Conservation (phyloP, 352 stramenopile species). For the Globisporangium barbulae region DNA sequence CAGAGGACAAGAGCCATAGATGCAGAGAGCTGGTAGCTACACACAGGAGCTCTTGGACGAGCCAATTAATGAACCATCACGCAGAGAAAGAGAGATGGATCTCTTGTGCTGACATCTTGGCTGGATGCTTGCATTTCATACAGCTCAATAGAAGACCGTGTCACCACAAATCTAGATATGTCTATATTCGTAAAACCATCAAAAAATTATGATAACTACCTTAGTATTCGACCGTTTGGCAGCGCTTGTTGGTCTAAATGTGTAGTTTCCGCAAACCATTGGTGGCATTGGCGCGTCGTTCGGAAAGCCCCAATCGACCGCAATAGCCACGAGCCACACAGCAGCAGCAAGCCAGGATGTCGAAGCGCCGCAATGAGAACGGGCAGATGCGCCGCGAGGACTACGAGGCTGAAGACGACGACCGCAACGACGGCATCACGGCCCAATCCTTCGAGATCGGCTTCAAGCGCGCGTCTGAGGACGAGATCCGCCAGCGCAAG, state of each 20-base stretch:
- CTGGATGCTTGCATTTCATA: neutral
- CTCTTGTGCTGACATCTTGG: neutral
- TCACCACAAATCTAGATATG: neutral
- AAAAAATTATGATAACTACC: neutral
- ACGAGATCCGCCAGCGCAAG: slow-evolving; percentile 65
- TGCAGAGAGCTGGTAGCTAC: neutral
- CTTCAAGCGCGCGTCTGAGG: slow-evolving; percentile 70
- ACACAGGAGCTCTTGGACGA: neutral
- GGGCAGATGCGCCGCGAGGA: slow-evolving; percentile 85
- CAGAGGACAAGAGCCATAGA: slow-evolving; percentile 7
- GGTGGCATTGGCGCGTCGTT: neutral
- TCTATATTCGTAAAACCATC: neutral
- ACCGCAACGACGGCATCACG: slow-evolving; percentile 25
- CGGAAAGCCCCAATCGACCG: slow-evolving; percentile 2
- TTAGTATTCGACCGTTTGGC: neutral
- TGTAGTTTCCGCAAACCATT: neutral
- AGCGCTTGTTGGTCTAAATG: neutral
- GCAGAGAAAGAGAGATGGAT: neutral
- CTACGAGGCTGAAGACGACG: slow-evolving; percentile 59
- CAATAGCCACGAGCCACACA: slow-evolving; percentile 4
- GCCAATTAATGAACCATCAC: neutral
- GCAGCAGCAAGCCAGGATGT: slow-evolving; percentile 31
- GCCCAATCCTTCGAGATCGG: slow-evolving; percentile 52
- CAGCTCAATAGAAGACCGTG: slow-evolving; percentile 5
- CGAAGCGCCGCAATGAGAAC: slow-evolving; percentile 84